phyloP scores from a whole-genome alignment of 2,329 filamentous ascomycete species.

The Apiospora hydei region DNA sequence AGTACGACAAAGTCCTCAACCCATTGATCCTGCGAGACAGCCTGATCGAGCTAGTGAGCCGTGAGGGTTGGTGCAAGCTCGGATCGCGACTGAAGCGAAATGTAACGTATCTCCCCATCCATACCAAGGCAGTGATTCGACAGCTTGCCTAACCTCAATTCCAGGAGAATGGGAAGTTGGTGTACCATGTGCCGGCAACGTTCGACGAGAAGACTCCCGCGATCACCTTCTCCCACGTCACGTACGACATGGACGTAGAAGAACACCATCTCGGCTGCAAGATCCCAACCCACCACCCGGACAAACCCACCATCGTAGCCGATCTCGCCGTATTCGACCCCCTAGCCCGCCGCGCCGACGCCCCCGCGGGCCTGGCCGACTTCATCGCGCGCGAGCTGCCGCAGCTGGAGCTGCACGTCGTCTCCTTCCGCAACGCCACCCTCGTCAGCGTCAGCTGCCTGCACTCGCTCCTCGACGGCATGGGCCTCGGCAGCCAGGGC shows the following conservation, averaged over 20 bases:
- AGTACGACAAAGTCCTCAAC: conserved; percentile 1
- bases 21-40: not conserved
- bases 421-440: conserved; percentile 4
- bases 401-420: conserved; percentile 17
- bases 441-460: not conserved
- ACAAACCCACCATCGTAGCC: not conserved
- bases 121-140: not conserved
- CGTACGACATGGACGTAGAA: not conserved
- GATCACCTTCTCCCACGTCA: not conserved
- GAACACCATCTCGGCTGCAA: not conserved
- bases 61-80: not conserved
- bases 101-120: not conserved
- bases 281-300: not conserved
- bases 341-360: not conserved
- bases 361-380: not conserved
- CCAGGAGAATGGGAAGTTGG: not conserved
- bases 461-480: conserved; percentile 7
- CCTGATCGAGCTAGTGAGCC: conserved; percentile 1
- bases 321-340: not conserved
- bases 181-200: not conserved
- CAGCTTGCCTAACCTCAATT: not conserved
- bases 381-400: not conserved
- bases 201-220: not conserved
- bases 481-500: not conserved
- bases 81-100: conserved; percentile 3